Base-by-base conservation (phyloP, 768 basidiomycete genomes). In the Cyclocybe aegerita region DNA sequence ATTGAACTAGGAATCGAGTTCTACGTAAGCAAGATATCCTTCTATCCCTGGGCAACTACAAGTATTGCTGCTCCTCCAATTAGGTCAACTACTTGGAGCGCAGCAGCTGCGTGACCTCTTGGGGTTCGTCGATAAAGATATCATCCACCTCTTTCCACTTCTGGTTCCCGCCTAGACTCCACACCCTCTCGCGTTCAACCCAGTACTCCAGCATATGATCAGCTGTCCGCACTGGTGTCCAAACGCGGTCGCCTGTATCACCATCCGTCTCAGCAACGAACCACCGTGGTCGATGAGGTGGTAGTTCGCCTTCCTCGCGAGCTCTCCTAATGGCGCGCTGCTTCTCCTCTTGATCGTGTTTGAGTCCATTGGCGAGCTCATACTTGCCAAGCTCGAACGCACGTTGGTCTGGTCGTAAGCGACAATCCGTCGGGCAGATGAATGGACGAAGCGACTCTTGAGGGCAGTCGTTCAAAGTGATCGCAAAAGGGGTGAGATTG, bases 401-500 rank as follows among this genome's bases (percentile, higher is more conserved):
- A 23, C 95, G 79, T 65, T 97, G 94, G 64, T 98, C 95, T 0
- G 93, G 93, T 0, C 95, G 82, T 23, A 97, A 68, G 3, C 96
- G 82, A 63, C 94, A 98, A 68, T 98, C 95, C 2, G 95, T 98
- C 1, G 92, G 90, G 29, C 86, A 85, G 2, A 98, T 57, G 65
- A 81, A 91, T 4, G 85, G 83, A 50, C 75, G 75, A 9, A 98
- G 71, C 2, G 80, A 80, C 8, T 84, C 80, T 34, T 73, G 69
- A 0, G 93, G 92, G 51, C 90, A 90, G 63, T 96, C 85, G 62
- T 98, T 98, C 52, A 97, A 73, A 0, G 93, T 92, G 54, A 97
- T 82, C 1, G 96, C 94, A 64, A 88, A 98, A 0, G 94, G 95
- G 0, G 95, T 96, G 15, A 98, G 80, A 68, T 97, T 97, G 77